These are phyloP conservation scores for Parastagonospora avenae DNA, from an alignment of 2,329 filamentous ascomycete species.

Conservation along the genomic window DNA sequence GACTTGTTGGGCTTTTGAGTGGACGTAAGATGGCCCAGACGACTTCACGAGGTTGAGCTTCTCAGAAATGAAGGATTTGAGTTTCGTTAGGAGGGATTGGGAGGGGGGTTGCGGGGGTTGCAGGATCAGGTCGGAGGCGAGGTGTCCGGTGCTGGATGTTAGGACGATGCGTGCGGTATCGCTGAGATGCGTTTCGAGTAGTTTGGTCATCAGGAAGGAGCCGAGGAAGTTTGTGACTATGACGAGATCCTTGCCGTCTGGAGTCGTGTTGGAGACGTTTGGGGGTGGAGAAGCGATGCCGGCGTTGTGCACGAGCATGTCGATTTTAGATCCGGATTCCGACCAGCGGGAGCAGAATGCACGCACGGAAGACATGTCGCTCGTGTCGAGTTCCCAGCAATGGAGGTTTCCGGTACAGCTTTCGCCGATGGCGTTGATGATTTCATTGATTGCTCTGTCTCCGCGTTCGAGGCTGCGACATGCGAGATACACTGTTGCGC, in stretches of 20 bases:
- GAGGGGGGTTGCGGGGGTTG: background rate
- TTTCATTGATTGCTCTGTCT: slow-evolving; percentile 9
- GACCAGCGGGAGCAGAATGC: slow-evolving; percentile 16
- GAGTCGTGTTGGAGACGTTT: background rate
- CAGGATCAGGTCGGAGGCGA: slow-evolving; percentile 2
- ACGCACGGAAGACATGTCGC: slow-evolving; percentile 15
- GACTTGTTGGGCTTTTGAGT: slow-evolving; percentile 20
- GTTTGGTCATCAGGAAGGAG: slow-evolving; percentile 17
- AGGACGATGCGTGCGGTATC: slow-evolving; percentile 12
- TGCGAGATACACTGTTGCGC: slow-evolving; percentile 16
- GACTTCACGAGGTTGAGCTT: background rate
- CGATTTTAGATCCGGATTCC: slow-evolving; percentile 8
- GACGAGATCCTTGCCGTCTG: slow-evolving; percentile 11
- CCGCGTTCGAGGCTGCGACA: slow-evolving; percentile 20
- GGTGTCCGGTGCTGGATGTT: slow-evolving; percentile 17
- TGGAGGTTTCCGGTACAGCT: slow-evolving; percentile 4
- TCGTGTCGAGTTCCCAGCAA: slow-evolving; percentile 13
- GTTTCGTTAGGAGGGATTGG: background rate
- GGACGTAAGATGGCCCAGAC: slow-evolving; percentile 6
- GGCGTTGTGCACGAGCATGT: slow-evolving; percentile 24
- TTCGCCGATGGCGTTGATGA: slow-evolving; percentile 3
- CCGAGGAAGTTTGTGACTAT: slow-evolving; percentile 21
- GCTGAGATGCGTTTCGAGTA: slow-evolving; percentile 11
- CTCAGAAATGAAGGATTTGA: background rate
- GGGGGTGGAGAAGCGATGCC: slow-evolving; percentile 10